Conservation (phyloP, 2,329 filamentous ascomycete genomes). For the Diplodia corticola region DNA sequence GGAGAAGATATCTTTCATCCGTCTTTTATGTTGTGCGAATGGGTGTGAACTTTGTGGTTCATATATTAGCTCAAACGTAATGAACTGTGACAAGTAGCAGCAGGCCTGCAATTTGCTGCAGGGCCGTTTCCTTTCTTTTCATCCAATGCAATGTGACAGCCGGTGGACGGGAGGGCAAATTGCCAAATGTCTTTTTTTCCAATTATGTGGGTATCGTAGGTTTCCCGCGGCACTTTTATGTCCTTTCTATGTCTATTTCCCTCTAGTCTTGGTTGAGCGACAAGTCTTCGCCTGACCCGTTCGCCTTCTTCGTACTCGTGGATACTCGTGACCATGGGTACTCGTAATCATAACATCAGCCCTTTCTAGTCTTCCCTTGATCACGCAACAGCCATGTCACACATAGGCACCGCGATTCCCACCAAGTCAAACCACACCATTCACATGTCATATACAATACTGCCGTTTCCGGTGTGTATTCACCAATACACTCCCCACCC, state of each 20-base stretch:
- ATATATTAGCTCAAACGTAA: neutral
- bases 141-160: neutral
- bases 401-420: neutral
- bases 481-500: slow-evolving; percentile 60
- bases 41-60: neutral
- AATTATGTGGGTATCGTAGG: neutral
- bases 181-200: neutral
- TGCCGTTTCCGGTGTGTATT: too few species aligned
- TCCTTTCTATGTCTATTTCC: neutral
- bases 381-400: neutral
- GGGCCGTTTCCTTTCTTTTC: neutral
- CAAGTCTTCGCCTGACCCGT: neutral
- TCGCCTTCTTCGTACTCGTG: neutral
- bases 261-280: neutral
- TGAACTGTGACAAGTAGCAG: neutral
- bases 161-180: neutral
- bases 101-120: neutral
- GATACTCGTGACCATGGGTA: neutral
- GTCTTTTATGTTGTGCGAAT: neutral
- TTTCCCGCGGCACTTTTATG: neutral
- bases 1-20: neutral
- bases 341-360: neutral
- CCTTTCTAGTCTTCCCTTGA: too few species aligned
- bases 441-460: neutral
- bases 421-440: neutral